These are phyloP conservation scores for Aureobasidium sp. DNA, from an alignment of 2,329 filamentous ascomycete genomes.

Conservation along the genomic window DNA sequence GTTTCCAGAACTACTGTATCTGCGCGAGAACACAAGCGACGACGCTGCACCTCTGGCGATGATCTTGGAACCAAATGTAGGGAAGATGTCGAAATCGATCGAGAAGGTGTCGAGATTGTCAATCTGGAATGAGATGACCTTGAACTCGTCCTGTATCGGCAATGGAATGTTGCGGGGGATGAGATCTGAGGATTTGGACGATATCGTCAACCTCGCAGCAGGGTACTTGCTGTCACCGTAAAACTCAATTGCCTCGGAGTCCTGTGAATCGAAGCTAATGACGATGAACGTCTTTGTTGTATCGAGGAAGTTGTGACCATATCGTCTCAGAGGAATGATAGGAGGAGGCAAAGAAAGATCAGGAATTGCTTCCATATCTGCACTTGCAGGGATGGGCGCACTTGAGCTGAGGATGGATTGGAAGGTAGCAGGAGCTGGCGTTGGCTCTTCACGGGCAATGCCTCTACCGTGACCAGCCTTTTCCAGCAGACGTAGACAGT, in stretches of 20 bases:
- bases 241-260: constrained; percentile 74
- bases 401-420: constrained; percentile 19
- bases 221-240: constrained; percentile 97
- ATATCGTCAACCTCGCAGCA: constrained; percentile 88
- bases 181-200: constrained; percentile 89
- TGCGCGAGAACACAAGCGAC: constrained; percentile 73
- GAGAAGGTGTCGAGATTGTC: constrained; percentile 89
- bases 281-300: constrained; percentile 88
- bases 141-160: constrained; percentile 92
- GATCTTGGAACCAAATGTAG: constrained; percentile 93
- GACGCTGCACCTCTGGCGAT: constrained; percentile 93
- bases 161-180: constrained; percentile 94
- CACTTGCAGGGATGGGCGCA: constrained; percentile 50
- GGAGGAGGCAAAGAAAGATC: constrained; percentile 87
- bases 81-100: constrained; percentile 95
- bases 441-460: constrained; percentile 31
- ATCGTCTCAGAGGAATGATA: constrained; percentile 88
- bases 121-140: constrained; percentile 89
- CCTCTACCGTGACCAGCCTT: constrained; percentile 38
- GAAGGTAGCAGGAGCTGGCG: constrained; percentile 28
- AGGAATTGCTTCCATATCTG: constrained; percentile 80
- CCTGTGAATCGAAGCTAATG: constrained; percentile 74
- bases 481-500: constrained; percentile 84
- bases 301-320: constrained; percentile 97
- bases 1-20: constrained; percentile 65